phyloP scores from a whole-genome alignment of 257 asterid species.

The Solanum peruvianum region DNA sequence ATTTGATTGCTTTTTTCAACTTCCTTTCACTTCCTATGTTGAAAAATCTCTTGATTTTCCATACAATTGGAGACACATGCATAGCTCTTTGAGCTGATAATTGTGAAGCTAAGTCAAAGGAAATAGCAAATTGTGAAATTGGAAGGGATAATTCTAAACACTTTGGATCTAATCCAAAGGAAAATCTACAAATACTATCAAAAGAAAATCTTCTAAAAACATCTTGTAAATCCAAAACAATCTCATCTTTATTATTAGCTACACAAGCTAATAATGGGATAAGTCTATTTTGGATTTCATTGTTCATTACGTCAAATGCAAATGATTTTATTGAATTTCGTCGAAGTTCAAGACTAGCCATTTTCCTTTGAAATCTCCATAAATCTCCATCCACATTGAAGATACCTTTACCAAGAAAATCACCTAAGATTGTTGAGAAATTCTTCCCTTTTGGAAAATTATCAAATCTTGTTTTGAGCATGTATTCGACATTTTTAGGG shows the following conservation, averaged over 20 bases:
- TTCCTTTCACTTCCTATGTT: conserved; percentile 29
- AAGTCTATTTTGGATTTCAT: conserved; percentile 21
- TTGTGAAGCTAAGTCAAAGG: conserved; percentile 28
- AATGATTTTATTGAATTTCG: conserved; percentile 13
- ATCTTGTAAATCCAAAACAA: conserved; percentile 26
- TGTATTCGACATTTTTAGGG: conserved; percentile 30
- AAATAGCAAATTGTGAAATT: conserved; percentile 22
- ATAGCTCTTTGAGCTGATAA: conserved; percentile 40
- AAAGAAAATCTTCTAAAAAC: conserved; percentile 30
- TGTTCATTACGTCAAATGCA: conserved; percentile 23
- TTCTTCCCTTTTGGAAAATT: conserved; percentile 33
- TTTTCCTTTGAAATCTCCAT: conserved; percentile 30
- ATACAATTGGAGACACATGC: conserved; percentile 17
- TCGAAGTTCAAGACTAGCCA: conserved; percentile 23
- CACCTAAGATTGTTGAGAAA: conserved; percentile 29
- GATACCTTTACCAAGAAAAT: conserved; percentile 33
- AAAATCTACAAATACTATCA: conserved; percentile 34
- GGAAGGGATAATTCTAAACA: conserved; percentile 24
- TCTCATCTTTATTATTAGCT: neutral
- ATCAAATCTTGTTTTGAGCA: conserved; percentile 27
- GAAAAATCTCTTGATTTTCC: conserved; percentile 24
- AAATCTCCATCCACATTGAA: conserved; percentile 36
- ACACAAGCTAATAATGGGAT: conserved; percentile 15
- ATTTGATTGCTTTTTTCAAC: conserved; percentile 8
- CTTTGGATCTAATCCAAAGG: conserved; percentile 38